Evolutionary conservation across 2,329 filamentous ascomycete species (phyloP), one percentile per base, ranked within the genome.

Genomic region (Scytalidium lignicola): DNA sequence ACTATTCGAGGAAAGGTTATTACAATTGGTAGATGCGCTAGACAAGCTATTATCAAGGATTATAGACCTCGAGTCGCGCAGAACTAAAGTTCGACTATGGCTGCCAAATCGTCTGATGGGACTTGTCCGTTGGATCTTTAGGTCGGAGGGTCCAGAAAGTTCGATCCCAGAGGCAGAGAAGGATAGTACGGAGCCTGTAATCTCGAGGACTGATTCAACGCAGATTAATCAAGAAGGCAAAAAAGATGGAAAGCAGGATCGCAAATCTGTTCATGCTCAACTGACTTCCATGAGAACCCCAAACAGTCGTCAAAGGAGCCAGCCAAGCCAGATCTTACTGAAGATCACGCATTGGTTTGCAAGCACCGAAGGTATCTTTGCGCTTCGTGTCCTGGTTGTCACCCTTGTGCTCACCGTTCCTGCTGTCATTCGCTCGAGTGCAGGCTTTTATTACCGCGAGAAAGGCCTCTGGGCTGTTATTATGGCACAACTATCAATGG

Each of bases 401-500:
- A 76, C 74, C 0, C 60, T 78, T 10, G 73, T 69, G 0, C 60
- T 68, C 0, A 58, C 62, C 0, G 69, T 78, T 3, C 70, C 74
- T 0, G 67, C 70, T 0, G 64, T 65, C 0, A 62, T 78, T 3
- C 70, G 72, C 0, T 57, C 60, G 21, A 67, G 66, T 1, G 69
- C 74, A 0, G 74, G 71, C 1, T 78, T 79, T 55, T 77, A 70
- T 53, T 78, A 75, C 44, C 67, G 74, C 2, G 69, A 78, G 49
- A 76, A 75, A 55, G 74, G 75, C 0, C 62, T 79, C 0, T 79
- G 75, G 75, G 73, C 65, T 0, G 58, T 78, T 8, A 76, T 79
- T 40, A 78, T 74, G 60, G 74, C 68, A 0, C 75, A 78, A 54
- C 74, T 72, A 0, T 67, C 66, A 1, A 53, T 78, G 2, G 63